Percentiles rank a stretch among this genome's conserved stretches.
Conservation (phyloP, 345 rosid species). For the Moricandia moricandioides region DNA sequence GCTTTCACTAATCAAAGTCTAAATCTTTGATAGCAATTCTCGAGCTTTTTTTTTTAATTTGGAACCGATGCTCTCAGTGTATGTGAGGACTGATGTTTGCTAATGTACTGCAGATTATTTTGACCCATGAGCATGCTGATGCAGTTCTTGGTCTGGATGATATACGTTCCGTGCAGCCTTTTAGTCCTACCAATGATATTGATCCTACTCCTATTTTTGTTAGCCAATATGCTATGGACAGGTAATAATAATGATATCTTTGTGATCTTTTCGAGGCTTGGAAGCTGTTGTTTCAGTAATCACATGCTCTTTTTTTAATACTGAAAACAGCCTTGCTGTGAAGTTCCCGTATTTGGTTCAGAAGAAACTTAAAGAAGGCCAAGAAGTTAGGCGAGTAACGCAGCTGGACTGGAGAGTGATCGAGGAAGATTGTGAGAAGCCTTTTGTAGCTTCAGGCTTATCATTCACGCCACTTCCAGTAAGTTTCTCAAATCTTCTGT, state of each 20-base stretch:
- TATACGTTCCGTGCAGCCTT: slow-evolving; percentile 82
- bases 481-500: slow-evolving; percentile 34
- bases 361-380: slow-evolving; percentile 89
- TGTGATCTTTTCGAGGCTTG: neutral
- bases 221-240: slow-evolving; percentile 72
- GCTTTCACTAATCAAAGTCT: neutral
- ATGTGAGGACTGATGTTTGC: slow-evolving; percentile 25
- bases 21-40: no score
- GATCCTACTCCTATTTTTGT: slow-evolving; percentile 80
- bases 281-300: slow-evolving; percentile 12
- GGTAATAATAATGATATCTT: slow-evolving; percentile 43
- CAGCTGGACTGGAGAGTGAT: slow-evolving; percentile 91
- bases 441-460: slow-evolving; percentile 81
- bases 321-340: slow-evolving; percentile 56
- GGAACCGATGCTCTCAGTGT: neutral
- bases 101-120: slow-evolving; percentile 64
- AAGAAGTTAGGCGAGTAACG: slow-evolving; percentile 93
- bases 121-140: slow-evolving; percentile 99
- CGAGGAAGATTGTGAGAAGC: slow-evolving; percentile 69
- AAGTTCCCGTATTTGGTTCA: slow-evolving; percentile 81
- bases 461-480: slow-evolving; percentile 87
- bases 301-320: slow-evolving; percentile 6
- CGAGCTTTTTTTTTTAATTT: no score
- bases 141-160: slow-evolving; percentile 98
- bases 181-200: slow-evolving; percentile 80